Evolutionary conservation across 1,284 basidiomycete genomes (phyloP), one percentile per base, ranked within the genome.

Genomic region (Megacollybia platyphylla): DNA sequence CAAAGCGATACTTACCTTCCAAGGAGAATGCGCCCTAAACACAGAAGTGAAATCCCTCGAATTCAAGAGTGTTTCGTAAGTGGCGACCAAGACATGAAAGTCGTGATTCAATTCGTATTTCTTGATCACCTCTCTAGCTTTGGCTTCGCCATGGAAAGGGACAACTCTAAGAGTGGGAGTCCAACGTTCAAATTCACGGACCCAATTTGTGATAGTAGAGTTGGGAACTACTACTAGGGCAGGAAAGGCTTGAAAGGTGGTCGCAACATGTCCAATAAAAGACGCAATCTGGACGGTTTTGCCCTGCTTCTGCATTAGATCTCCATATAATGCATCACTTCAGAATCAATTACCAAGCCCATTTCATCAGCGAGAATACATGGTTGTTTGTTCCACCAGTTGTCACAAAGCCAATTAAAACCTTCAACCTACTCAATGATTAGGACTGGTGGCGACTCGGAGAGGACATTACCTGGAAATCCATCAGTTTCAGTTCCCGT

Each of bases 301-400:
- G 0, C 89, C 90, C 77, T 93, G 49, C 7, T 39, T 29, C 29
- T 40, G 36, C 40, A 7, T 48, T 15, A 20, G 42, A 26, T 31
- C 44, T 34, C 26, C 41, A 42, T 28, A 15, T 36, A 42, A 24
- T 39, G 13, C 41, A 3, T 11, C 3, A 40, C 40, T 42, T 28
- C 34, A 29, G 15, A 15, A 15, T 15, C 1, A 59, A 76, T 46
- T 58, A 86, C 86, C 51, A 93, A 61, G 42, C 90, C 92, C 94
- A 98, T 97, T 62, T 97, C 94, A 56, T 98, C 94, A 2, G 93
- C 92, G n/a, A 97, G 72, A 50, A 97, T 97, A 51, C 87, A 92
- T 31, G 83, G 79, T 49, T 92, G 88, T 36, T 73, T 70, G 50
- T 78, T 81, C 76, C 81, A 88, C 85, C 91, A 92, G 52, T 94